Evolutionary conservation across 106 monocot species (phyloP), one percentile per base, ranked within the genome.

Genomic region (Dendrobium chrysotoxum): DNA sequence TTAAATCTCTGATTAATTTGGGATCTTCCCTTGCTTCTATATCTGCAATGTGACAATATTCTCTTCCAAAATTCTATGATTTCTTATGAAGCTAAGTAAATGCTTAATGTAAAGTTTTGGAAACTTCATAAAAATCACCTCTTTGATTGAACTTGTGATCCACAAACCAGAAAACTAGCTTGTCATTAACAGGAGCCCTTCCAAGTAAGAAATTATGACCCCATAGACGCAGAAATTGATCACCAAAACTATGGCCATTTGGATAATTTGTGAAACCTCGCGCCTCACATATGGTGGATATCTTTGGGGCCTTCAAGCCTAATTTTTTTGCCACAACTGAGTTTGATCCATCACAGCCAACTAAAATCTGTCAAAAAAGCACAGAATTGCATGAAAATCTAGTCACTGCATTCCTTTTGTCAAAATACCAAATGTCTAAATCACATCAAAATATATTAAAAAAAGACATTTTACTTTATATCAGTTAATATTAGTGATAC

Each of bases 321-420:
- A 91, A 40, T 11, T 80, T 54, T 12, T 53, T 91, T 39, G 86
- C 81, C 54, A 90, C 78, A 18, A 85, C 41, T 21, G 90, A 90
- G 47, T 88, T 83, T 42, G 77, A 80, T 71, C 91, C 91, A 40
- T 91, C 91, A 16, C 88, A 91, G 23, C 86, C 88, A 77, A 91
- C 80, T 28, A 91, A 53, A 80, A 91, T 78, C 50, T 50, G 50
- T 50, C 13, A 50, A 50, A 26, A 50, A 50, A 26, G 13, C 4
- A 35, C 50, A 18, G 23, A 78, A 30, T 15, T 47, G 26, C 7
- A 23, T 35, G 23, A 28, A 45, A 50, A 7, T 13, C 38, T 25
- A 41, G 45, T 79, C 10, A 28, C 0, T 41, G 25, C 38, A 79
- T 66, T 65, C 16, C 26, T 9, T 17, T 28, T 16, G 28, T 1